Evolutionary conservation across 2,329 filamentous ascomycete genomes (phyloP), one percentile per base, ranked within the genome.

Genomic region (Ophiostoma novo-ulmi): DNA sequence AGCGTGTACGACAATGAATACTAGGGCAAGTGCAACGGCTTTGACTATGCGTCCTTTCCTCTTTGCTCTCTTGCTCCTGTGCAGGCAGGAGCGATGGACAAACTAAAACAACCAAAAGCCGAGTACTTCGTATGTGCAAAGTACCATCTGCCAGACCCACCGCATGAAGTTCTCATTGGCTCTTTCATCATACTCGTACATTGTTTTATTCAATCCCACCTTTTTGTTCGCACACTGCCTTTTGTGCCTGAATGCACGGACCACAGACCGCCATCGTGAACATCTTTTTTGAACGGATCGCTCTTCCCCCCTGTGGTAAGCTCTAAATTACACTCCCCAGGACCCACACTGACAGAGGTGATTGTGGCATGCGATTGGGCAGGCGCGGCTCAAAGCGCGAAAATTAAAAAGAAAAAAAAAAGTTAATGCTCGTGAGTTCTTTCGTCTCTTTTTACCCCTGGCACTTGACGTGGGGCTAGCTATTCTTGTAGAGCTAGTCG

Each of bases 231-330:
- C 26, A 4, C 13, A 64, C 31, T 38, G 36, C 10, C 3, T 38
- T 22, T 39, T 39, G 63, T 65, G 63, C 63, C 63, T 65, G 63
- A 14, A 65, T 39, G 63, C 63, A 65, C 63, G 63, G 63, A 36
- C 63, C 63, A 35, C 63, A 39, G 31, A 3, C 20, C n/a, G 7
- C 63, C 63, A 22, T 58, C n/a, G 13, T n/a, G 36, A 65, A 22
- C 63, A 35, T n/a, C 31, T 58, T 58, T 26, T 58, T 11, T 17
- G 58, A 26, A 63, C 44, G 14, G 61, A n/a, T 65, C 35, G 35
- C 63, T 65, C 20, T 20, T 38, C 14, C 20, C 36, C 63, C 35
- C 20, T 65, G 63, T 38, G 8, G 35, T n/a, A 22, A 65, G 63
- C 63, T 39, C 17, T 36, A 65, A 65, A 65, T 65, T 65, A 39